phyloP scores from a whole-genome alignment of 208 protist genomes.

The Crithidia fasciculata region DNA sequence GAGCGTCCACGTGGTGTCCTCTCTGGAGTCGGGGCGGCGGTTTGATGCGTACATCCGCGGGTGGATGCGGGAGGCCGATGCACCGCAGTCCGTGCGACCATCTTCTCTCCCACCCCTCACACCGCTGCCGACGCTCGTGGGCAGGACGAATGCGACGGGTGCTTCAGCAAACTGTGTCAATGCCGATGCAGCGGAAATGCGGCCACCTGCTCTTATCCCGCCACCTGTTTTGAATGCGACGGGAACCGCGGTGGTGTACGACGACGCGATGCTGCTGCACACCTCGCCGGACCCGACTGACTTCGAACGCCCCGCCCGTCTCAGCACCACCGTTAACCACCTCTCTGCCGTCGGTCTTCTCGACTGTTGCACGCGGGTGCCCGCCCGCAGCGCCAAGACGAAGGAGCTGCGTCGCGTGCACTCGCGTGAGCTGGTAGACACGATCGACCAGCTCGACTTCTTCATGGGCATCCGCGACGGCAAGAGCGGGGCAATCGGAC shows the following conservation, averaged over 20 bases:
- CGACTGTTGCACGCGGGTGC: conserved; percentile 48
- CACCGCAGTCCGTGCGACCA: background rate
- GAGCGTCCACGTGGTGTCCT: conserved; percentile 1
- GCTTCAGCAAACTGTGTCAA: background rate
- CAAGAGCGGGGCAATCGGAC: conserved; percentile 44
- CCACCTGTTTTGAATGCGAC: background rate
- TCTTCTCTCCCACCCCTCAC: conserved; percentile 20
- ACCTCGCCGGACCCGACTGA: conserved; percentile 56
- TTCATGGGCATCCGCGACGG: conserved; percentile 37
- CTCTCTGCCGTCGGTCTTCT: conserved; percentile 66
- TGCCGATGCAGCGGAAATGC: background rate
- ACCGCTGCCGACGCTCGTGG: conserved; percentile 14
- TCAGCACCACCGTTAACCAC: conserved; percentile 70
- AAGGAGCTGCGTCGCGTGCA: conserved; percentile 83
- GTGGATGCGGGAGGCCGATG: conserved; percentile 25
- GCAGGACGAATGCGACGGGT: background rate
- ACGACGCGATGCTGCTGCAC: conserved; percentile 68
- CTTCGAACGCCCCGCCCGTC: conserved; percentile 75
- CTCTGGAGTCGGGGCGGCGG: conserved; percentile 18
- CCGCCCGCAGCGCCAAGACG: conserved; percentile 49
- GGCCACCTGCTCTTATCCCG: background rate
- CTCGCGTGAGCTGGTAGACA: conserved; percentile 66
- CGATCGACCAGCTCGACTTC: conserved; percentile 80
- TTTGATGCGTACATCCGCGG: conserved; percentile 46
- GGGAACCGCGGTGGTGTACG: conserved; percentile 72